These are phyloP conservation scores for Xylariaceae sp. DNA, from an alignment of 2,329 filamentous ascomycete genomes.

Conservation along the genomic window DNA sequence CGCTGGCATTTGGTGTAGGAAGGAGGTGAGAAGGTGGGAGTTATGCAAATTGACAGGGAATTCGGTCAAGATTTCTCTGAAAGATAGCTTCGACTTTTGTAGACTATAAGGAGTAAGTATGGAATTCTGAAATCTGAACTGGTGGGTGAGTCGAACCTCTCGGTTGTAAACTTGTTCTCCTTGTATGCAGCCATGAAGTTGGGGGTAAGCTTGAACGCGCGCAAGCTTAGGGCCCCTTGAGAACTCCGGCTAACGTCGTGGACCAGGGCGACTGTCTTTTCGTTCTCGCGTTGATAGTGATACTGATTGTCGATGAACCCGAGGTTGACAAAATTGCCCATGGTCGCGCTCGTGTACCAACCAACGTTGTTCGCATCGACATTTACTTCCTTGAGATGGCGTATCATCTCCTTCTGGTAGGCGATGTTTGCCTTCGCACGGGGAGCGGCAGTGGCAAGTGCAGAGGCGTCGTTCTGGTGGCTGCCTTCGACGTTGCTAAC, in stretches of 20 bases:
- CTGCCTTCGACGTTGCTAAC: constrained; percentile 55
- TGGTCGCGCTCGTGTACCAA: constrained; percentile 97
- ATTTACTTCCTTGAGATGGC: constrained; percentile 93
- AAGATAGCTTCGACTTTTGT: constrained; percentile 88
- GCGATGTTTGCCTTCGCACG: constrained; percentile 81
- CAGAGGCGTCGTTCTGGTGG: constrained; percentile 70
- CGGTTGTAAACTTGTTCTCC: constrained; percentile 95
- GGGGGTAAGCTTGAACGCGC: constrained; percentile 84
- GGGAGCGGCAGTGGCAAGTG: constrained; percentile 78
- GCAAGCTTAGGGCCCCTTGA: constrained; percentile 81
- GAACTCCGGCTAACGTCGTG: constrained; percentile 95
- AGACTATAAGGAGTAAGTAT: constrained; percentile 53
- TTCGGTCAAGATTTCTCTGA: constrained; percentile 90
- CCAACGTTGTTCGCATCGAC: constrained; percentile 96
- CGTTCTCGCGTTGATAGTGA: constrained; percentile 95
- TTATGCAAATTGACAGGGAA: constrained; percentile 88
- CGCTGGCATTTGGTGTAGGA: constrained; percentile 83
- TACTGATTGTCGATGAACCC: constrained; percentile 97
- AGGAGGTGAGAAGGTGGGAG: constrained; percentile 92
- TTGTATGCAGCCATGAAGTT: constrained; percentile 88
- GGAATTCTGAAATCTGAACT: background rate
- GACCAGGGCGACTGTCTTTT: constrained; percentile 79
- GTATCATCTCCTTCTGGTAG: constrained; percentile 97
- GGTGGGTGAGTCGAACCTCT: constrained; percentile 61
- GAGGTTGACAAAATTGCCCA: constrained; percentile 96